Evolutionary conservation across 2,329 filamentous ascomycete species (phyloP), one percentile per base, ranked within the genome.

Genomic region (Cephalotrichum gorgonifer): DNA sequence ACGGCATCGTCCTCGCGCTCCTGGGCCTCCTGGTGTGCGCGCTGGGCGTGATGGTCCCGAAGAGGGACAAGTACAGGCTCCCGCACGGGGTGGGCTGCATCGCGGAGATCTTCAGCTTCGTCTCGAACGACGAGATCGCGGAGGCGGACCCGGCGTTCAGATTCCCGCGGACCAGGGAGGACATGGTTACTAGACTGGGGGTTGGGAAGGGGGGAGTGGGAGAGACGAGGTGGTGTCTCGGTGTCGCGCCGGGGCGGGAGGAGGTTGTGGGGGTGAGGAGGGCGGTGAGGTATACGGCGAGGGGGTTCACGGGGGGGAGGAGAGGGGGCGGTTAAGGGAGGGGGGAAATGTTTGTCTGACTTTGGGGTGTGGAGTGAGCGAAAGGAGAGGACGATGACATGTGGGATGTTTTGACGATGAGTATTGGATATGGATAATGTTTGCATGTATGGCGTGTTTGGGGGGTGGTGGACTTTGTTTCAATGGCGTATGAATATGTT

Each of bases 21-120:
- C 76, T 88, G 3, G 70, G 80, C 23, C 64, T 95, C 23, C 91
- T 86, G 65, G 71, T 83, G 11, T 55, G 80, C n/a, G 80, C 75
- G 12, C 70, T 91, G 46, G 60, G 78, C 39, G 64, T 78, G 6
- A 67, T 88, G 50, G 67, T 85, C 56, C 84, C 84, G 0, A 67
- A 71, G 12, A 75, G 86, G 14, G 67, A 71, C 39, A 70, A 74
- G 35, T 79, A 82, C 55, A 71, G 82, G 39, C 75, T 95, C 2
- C 88, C 88, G 0, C 88, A 94, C 60, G 74, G 75, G 5, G 81
- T 86, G 38, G 78, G 75, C 52, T 87, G 78, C 43, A 72, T 94
- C 17, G 85, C 86, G 1, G 88, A 90, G 61, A 72, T 90, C 22
- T 76, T 94, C 56, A 84, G 81, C 59, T 90, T 91, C 61, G 72